These are phyloP conservation scores for Globisporangium heterothallicum DNA, from an alignment of 352 stramenopile genomes.

Conservation along the genomic window DNA sequence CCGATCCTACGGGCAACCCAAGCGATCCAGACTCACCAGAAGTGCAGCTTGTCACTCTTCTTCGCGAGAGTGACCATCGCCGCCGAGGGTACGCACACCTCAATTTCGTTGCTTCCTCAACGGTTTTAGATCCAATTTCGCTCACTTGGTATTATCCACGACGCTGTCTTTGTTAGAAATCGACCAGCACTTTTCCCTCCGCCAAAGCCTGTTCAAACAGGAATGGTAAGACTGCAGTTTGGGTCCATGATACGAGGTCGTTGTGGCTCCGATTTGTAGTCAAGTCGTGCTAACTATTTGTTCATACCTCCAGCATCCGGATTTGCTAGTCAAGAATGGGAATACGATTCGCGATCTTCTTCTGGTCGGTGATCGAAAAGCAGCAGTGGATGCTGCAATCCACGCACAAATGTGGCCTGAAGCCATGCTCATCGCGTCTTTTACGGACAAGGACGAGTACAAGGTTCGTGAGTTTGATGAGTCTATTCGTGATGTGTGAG, in stretches of 20 bases:
- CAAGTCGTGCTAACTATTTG: no score
- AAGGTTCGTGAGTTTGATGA: conserved; percentile 22
- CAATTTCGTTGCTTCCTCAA: not conserved
- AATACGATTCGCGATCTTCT: conserved; percentile 65
- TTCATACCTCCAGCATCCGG: conserved; percentile 45
- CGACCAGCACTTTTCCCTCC: conserved; percentile 37
- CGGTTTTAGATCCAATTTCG: no score
- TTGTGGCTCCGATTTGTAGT: no score
- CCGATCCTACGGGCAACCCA: conserved; percentile 35
- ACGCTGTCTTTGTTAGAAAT: conserved; percentile 15
- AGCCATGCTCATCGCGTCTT: conserved; percentile 82
- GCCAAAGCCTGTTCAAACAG: conserved; percentile 34
- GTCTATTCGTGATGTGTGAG: conserved; percentile 12
- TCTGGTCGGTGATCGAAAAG: conserved; percentile 70
- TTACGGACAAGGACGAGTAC: conserved; percentile 84
- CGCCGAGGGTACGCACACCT: conserved; percentile 37
- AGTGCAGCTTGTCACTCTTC: conserved; percentile 53
- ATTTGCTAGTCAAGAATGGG: conserved; percentile 40
- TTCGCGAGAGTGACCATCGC: conserved; percentile 65
- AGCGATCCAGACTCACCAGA: conserved; percentile 59
- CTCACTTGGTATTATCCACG: no score
- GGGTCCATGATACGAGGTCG: not conserved
- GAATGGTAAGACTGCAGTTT: conserved; percentile 21
- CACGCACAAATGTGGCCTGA: conserved; percentile 82
- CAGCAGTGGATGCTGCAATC: conserved; percentile 70